Percentiles rank a stretch among this genome's conserved stretches.
Conservation (phyloP, 257 asterid species). For the Solanum chiquidenum region DNA sequence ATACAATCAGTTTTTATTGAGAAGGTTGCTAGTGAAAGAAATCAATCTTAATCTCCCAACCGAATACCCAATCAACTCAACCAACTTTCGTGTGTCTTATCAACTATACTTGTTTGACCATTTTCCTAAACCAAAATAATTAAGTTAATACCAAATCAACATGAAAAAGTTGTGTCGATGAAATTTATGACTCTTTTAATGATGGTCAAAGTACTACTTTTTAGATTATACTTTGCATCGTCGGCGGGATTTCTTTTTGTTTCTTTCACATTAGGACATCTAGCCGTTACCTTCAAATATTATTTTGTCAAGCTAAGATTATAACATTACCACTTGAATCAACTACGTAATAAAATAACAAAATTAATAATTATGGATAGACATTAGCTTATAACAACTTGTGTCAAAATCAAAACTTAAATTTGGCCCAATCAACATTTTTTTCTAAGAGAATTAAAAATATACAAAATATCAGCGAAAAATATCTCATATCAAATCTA, state of each 20-base stretch:
- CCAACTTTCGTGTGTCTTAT: not conserved
- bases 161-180: not conserved
- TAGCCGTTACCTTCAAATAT: not conserved
- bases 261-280: not conserved
- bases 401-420: not conserved
- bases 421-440: not conserved
- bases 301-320: not conserved
- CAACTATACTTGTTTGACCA: not conserved
- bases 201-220: not conserved
- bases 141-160: not conserved
- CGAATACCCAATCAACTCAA: not conserved
- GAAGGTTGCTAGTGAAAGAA: accelerated
- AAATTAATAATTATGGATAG: not conserved
- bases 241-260: not conserved
- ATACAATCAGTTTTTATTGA: accelerated
- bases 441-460: not conserved
- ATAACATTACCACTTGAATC: not conserved
- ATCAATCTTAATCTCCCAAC: not conserved
- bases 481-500: not conserved
- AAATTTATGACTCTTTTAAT: not conserved
- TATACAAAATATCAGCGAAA: not conserved
- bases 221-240: not conserved
- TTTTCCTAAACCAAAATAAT: not conserved
- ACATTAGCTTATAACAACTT: not conserved
- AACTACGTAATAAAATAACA: not conserved